These are phyloP conservation scores for Ascochyta koolunga DNA, from an alignment of 2,329 filamentous ascomycete species.

Conservation along the genomic window DNA sequence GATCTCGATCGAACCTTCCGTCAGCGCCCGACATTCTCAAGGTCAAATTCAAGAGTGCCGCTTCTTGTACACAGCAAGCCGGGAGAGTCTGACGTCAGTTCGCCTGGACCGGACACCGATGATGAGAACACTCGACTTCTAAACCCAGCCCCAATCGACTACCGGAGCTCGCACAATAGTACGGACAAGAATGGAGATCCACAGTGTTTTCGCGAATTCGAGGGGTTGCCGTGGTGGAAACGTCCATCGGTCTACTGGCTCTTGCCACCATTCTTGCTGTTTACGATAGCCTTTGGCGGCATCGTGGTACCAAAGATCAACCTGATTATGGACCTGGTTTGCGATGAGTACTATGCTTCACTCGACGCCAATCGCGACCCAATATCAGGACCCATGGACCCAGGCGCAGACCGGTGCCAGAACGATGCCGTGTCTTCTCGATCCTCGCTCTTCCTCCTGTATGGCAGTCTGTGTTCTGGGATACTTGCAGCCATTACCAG, in stretches of 20 bases:
- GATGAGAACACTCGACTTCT: conserved; percentile 40
- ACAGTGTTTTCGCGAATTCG: conserved; percentile 46
- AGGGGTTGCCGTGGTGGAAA: conserved; percentile 56
- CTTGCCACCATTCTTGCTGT: conserved; percentile 77
- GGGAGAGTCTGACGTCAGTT: conserved; percentile 23
- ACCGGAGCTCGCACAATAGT: conserved; percentile 18
- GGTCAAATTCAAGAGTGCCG: conserved; percentile 18
- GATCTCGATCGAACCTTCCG: conserved; percentile 36
- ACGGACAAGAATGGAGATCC: conserved; percentile 14
- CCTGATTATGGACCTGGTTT: conserved; percentile 82
- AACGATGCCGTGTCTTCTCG: conserved; percentile 77
- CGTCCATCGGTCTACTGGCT: conserved; percentile 75
- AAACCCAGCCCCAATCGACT: conserved; percentile 19
- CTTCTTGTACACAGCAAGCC: conserved; percentile 11
- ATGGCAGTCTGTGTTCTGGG: conserved; percentile 75
- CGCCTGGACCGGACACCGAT: conserved; percentile 19
- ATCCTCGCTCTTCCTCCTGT: conserved; percentile 79
- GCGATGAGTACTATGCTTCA: conserved; percentile 79
- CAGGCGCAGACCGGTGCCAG: conserved; percentile 69
- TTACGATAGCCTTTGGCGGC: conserved; percentile 85
- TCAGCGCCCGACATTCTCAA: conserved; percentile 18
- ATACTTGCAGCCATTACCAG: conserved; percentile 79
- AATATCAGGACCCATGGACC: conserved; percentile 47
- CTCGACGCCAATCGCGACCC: conserved; percentile 26
- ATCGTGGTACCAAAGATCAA: conserved; percentile 87